Conservation (phyloP, 2,329 filamentous ascomycete species). For the Ophiocordyceps unilateralis region DNA sequence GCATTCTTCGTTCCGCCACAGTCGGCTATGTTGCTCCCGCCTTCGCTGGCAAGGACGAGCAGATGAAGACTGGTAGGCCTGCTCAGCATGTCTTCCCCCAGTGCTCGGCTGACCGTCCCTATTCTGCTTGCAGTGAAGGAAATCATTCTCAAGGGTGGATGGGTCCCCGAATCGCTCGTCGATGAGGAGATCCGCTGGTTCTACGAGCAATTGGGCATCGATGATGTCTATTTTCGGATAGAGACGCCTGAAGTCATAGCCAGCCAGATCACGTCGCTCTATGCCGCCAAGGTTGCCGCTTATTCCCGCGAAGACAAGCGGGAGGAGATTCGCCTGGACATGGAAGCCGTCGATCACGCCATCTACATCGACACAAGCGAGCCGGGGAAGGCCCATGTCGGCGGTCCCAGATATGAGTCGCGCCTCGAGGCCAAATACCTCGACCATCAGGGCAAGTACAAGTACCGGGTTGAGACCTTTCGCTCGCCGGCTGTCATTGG, state of each 20-base stretch:
- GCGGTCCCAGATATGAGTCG: conserved; percentile 83
- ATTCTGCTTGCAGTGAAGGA: conserved; percentile 48
- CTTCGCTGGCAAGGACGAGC: conserved; percentile 80
- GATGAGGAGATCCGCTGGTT: conserved; percentile 88
- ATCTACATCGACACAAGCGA: conserved; percentile 98
- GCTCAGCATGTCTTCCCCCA: conserved; percentile 10
- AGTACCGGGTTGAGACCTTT: conserved; percentile 95
- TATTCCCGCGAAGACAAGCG: conserved; percentile 86
- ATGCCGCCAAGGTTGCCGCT: conserved; percentile 90
- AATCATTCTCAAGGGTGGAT: conserved; percentile 59
- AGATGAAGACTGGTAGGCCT: conserved; percentile 61
- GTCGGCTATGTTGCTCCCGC: conserved; percentile 89
- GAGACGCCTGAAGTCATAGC: conserved; percentile 75
- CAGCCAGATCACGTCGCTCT: conserved; percentile 88
- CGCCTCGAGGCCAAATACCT: conserved; percentile 92
- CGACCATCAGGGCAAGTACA: conserved; percentile 54
- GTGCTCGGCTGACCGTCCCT: not conserved
- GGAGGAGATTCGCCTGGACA: conserved; percentile 86
- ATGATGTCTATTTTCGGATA: conserved; percentile 95
- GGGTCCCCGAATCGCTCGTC: conserved; percentile 71
- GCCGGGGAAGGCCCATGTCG: conserved; percentile 59
- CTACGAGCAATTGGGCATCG: conserved; percentile 93
- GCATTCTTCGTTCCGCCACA: conserved; percentile 70
- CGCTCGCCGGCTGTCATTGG: conserved; percentile 72
- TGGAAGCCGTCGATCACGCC: conserved; percentile 86